Base-by-base conservation (phyloP, 1,284 basidiomycete genomes). In the Tylopilus sp. region DNA sequence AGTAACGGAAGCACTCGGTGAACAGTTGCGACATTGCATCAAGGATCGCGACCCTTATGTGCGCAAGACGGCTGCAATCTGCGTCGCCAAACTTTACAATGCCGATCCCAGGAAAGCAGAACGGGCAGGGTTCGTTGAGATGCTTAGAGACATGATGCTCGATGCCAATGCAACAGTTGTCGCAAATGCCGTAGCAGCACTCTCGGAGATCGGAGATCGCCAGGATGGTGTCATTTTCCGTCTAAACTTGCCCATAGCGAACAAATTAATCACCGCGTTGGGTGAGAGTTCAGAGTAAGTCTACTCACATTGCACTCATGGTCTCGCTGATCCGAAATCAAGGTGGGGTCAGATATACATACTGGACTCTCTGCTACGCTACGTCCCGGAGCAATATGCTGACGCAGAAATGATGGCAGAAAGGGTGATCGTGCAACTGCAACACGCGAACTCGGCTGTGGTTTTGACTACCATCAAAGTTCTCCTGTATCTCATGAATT, bases 321-420 rank as follows among this genome's bases (percentile, higher is more conserved):
- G 5, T 44, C 28, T 29, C 35, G 41, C 55, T 56, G 47, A 60
- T 43, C 13, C 16, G 7, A 26, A 30, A 35, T 40, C 25, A 59
- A 97, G 93, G 70, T 99, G 97, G 97, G 96, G 96, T 1, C 96
- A 98, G 70, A 94, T 98, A 35, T 99, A 99, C 68, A 98, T 99
- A 55, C 78, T 99, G 46, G 97, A 99, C 67, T 89, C 92, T 3
- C 71, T 99, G 29, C 73, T 99, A 53, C 91, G 94, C 46, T 99
- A 90, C 65, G 89, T 97, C 7, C 97, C 97, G 6, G 85, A 94
- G 59, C 78, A 81, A 49, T 81, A 91, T 52, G 75, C 83, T 31
- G 97, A 99, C 64, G 95, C 97, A 11, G 92, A 97, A 70, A 77
- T 91, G 33, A 84, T 99, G 69, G 93, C 91, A 4, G 97, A 99